Conservation (phyloP, 768 basidiomycete species). For the Hypsizygus marmoreus region DNA sequence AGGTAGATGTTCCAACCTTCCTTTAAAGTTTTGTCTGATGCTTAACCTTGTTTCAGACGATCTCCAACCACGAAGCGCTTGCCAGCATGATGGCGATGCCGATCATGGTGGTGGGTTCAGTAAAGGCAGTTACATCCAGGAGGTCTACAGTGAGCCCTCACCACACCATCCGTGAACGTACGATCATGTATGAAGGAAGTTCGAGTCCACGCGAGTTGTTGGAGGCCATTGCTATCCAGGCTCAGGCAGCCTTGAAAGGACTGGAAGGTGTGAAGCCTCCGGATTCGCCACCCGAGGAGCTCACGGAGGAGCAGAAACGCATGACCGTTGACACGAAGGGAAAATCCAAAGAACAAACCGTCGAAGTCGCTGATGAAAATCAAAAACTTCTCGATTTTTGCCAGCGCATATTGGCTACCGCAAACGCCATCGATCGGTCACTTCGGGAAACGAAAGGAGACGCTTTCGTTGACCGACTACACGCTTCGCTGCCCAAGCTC, state of each 20-base stretch:
- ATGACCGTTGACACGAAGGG: slow-evolving; percentile 70
- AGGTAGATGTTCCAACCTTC: slow-evolving; percentile 51
- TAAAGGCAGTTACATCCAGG: slow-evolving; percentile 64
- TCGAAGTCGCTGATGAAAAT: slow-evolving; percentile 68
- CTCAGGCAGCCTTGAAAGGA: slow-evolving; percentile 88
- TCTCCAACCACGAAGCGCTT: slow-evolving; percentile 90
- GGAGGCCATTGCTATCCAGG: slow-evolving; percentile 91
- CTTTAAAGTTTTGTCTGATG: slow-evolving; percentile 8
- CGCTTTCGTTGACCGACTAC: slow-evolving; percentile 79
- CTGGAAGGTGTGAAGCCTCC: slow-evolving; percentile 63
- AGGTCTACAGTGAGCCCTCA: slow-evolving; percentile 43
- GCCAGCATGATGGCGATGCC: slow-evolving; percentile 98
- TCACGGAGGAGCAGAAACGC: slow-evolving; percentile 90
- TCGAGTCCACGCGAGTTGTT: slow-evolving; percentile 89
- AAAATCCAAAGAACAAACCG: slow-evolving; percentile 59
- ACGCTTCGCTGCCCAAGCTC: slow-evolving; percentile 75
- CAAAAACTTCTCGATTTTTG: slow-evolving; percentile 80
- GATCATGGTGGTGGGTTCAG: slow-evolving; percentile 81
- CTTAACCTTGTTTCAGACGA: slow-evolving; percentile 54
- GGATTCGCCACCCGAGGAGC: slow-evolving; percentile 55
- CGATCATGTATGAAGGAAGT: slow-evolving; percentile 87
- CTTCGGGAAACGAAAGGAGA: slow-evolving; percentile 88
- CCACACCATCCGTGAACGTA: slow-evolving; percentile 71
- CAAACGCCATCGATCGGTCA: slow-evolving; percentile 84
- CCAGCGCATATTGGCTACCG: slow-evolving; percentile 80